Percentiles rank a stretch among this genome's conserved stretches.
Conservation (phyloP, 345 rosid genomes). For the Salix exigua region DNA sequence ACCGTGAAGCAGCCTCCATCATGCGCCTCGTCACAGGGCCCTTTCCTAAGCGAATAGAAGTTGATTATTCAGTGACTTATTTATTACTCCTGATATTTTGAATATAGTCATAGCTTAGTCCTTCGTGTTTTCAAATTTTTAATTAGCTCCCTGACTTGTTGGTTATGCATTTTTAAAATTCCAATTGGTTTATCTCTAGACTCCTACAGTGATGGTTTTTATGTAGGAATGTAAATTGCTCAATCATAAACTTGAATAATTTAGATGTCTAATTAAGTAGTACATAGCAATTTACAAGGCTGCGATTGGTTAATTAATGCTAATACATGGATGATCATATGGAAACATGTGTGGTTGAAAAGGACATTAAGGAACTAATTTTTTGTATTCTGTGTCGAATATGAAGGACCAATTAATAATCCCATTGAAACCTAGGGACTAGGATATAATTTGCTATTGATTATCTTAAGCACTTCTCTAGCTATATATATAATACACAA, state of each 20-base stretch:
- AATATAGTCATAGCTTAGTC: no score
- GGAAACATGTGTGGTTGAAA: neutral
- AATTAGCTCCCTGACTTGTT: no score
- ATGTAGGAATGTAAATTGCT: neutral
- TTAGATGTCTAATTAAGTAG: no score
- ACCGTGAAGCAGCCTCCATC: slow-evolving; percentile 6
- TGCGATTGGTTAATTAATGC: no score
- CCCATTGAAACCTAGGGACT: neutral
- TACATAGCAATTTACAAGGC: no score
- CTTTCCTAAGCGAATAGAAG: neutral
- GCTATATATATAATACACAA: neutral
- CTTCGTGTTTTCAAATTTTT: neutral
- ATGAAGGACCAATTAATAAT: neutral
- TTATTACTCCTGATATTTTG: no score
- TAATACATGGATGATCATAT: no score
- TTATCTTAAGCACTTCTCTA: neutral
- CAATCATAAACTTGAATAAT: no score
- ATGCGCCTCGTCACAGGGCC: slow-evolving; percentile 12
- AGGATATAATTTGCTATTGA: neutral
- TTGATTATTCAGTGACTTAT: neutral
- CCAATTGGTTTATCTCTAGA: no score
- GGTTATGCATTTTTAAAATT: no score
- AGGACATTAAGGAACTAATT: no score
- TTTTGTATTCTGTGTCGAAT: neutral
- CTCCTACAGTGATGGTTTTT: no score